Evolutionary conservation across 1,284 basidiomycete genomes (phyloP), one percentile per base, ranked within the genome.

Genomic region (Malassezia sympodialis): DNA sequence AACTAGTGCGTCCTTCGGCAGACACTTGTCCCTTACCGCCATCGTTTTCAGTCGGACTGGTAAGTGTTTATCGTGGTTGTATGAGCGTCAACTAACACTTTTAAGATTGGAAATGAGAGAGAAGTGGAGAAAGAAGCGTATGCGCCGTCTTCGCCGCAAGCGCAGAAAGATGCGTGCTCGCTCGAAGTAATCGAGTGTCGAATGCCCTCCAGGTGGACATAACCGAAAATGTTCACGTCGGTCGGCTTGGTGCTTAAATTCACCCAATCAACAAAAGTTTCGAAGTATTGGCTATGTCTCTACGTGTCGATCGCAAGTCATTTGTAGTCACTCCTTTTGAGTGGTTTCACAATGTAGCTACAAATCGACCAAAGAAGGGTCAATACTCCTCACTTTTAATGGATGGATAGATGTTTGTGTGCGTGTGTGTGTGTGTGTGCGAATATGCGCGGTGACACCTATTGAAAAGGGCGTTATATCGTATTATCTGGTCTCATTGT

Each of bases 41-140:
- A 42, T 43, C 53, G 40, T 54, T 54, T 46, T 49, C 40, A 51
- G 49, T 51, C 49, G 39, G 49, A 31, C 28, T 49, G 52, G 52
- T 54, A 48, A 30, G 19, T 48, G 3, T n/a, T 8, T 24, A 31
- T 17, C 8, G 3, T 7, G 15, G 26, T 15, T 44, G 17, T 17
- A 15, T 19, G 23, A n/a, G 7, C 15, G 2, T 21, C 21, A 8
- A 27, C 53, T 55, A 49, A 55, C 53, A 37, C 23, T 8, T 8
- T 21, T 10, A 24, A 26, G 40, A 51, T 51, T 44, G 49, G 30
- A 62, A 47, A 68, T 70, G 68, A 62, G 68, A 60, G 68, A 61
- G 52, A 70, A 70, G 63, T 70, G 68, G 68, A 65, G 68, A 56
- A 70, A 70, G 66, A 70, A 70, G 66, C 62, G 68, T 61, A 70